Conservation (phyloP, 75 land plant species). For the Cryptomeria japonica region DNA sequence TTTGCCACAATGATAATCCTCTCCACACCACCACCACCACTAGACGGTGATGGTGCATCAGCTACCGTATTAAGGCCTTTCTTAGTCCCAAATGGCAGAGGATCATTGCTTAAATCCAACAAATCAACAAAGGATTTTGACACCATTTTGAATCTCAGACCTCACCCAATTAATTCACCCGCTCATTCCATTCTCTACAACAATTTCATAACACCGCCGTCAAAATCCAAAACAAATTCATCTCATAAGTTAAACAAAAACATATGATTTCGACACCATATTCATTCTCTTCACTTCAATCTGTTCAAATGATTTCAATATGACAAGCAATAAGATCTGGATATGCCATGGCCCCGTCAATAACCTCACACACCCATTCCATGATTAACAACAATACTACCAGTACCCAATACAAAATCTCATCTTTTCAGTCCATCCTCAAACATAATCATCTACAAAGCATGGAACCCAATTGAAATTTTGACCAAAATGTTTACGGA, state of each 20-base stretch:
- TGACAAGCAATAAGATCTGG: background rate
- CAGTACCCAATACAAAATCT: background rate
- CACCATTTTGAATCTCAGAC: background rate
- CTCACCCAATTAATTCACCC: background rate
- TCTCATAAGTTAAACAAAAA: background rate
- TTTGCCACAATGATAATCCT: slow-evolving; percentile 7
- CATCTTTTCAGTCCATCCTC: slow-evolving; percentile 1
- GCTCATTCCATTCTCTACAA: background rate
- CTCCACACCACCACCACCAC: background rate
- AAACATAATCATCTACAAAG: background rate
- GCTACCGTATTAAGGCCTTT: background rate
- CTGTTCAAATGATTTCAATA: background rate
- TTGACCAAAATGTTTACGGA: background rate
- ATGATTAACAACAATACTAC: background rate
- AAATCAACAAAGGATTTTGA: background rate
- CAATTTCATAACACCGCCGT: background rate
- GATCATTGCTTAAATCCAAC: background rate
- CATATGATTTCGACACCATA: background rate
- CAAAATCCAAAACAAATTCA: background rate
- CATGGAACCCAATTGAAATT: background rate
- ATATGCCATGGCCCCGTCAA: background rate
- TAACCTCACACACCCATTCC: background rate
- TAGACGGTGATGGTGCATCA: background rate
- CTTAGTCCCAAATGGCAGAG: background rate
- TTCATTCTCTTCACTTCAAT: background rate